A percentile compares a stretch with the other conserved stretches of the same genome.
Conservation (phyloP, 306 rosid genomes). For the Vigna angularis region DNA sequence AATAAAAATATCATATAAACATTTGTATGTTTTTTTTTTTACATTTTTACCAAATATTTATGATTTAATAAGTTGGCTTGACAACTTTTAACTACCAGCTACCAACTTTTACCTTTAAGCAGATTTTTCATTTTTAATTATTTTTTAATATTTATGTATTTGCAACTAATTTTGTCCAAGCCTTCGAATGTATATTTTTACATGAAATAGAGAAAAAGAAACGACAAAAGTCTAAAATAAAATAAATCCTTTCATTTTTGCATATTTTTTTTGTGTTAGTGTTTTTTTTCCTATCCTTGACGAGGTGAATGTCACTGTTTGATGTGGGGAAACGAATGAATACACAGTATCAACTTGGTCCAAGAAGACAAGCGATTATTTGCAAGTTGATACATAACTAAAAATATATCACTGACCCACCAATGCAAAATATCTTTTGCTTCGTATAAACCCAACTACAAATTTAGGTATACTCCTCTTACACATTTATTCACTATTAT, state of each 20-base stretch:
- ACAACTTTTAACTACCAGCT: too few relatives aligned
- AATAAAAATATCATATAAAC: too few relatives aligned
- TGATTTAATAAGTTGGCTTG: too few relatives aligned
- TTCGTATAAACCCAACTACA: neutral
- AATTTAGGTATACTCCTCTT: too few relatives aligned
- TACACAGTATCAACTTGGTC: neutral
- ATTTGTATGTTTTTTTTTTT: too few relatives aligned
- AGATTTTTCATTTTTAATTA: too few relatives aligned
- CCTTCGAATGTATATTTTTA: neutral
- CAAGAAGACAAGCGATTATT: neutral
- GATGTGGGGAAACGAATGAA: too few relatives aligned
- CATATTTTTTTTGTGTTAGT: neutral
- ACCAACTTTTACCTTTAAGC: too few relatives aligned
- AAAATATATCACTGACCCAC: neutral
- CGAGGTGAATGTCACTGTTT: neutral
- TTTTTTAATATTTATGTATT: too few relatives aligned
- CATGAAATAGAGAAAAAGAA: neutral
- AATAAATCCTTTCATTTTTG: neutral
- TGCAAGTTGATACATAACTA: neutral
- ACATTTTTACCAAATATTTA: too few relatives aligned
- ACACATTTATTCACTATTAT: too few relatives aligned
- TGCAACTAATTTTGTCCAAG: too few relatives aligned
- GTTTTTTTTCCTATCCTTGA: neutral
- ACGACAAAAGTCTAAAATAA: neutral
- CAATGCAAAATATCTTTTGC: conserved; percentile 15